Conservation (phyloP, 179 eudicot genomes). For the Beta macrorhiza region DNA sequence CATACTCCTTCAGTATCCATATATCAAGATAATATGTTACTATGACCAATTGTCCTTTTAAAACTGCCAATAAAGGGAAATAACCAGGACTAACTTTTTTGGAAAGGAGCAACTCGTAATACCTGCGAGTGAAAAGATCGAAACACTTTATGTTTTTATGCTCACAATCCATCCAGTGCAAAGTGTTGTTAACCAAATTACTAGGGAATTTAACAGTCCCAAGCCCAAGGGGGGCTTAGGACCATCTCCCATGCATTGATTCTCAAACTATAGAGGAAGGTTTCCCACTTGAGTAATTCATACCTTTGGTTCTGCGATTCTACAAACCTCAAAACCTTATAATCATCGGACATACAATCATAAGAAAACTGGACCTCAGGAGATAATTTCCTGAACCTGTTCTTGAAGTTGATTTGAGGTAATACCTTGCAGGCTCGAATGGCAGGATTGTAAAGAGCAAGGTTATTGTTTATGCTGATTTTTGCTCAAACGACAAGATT, state of each 20-base stretch:
- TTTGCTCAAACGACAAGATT: no score
- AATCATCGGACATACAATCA: slow-evolving; percentile 2
- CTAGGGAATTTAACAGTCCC: background rate
- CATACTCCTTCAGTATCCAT: slow-evolving; percentile 9
- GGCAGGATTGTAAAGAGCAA: slow-evolving; percentile 4
- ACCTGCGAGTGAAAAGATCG: background rate
- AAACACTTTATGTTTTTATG: background rate
- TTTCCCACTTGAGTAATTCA: background rate
- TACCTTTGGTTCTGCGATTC: no score
- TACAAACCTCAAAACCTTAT: background rate
- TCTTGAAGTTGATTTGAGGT: background rate
- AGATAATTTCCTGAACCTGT: no score
- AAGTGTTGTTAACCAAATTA: background rate
- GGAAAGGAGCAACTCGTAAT: background rate
- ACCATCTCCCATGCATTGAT: background rate
- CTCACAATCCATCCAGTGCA: background rate
- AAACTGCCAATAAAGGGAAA: background rate
- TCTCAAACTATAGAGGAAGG: background rate
- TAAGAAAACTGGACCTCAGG: background rate
- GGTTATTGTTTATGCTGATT: no score
- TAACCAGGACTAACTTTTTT: background rate
- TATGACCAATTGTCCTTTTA: background rate
- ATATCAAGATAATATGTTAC: background rate
- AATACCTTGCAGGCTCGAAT: background rate
- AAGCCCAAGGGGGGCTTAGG: background rate